Percentiles rank a stretch among this genome's conserved stretches.
Conservation (phyloP, 805 yeast species). For the Yarrowia yakushimensis region DNA sequence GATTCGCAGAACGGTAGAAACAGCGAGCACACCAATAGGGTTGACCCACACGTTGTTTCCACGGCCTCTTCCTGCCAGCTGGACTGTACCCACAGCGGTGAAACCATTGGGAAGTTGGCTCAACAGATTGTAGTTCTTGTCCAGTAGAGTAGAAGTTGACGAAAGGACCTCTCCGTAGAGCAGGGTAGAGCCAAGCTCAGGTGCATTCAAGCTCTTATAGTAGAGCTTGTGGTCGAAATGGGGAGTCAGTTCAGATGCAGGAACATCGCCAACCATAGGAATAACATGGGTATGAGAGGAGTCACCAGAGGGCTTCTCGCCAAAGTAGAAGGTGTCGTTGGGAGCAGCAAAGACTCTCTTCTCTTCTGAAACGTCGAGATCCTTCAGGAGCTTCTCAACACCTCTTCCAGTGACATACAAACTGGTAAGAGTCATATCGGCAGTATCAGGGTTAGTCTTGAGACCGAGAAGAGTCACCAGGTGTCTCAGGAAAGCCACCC, state of each 20-base stretch:
- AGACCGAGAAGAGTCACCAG: slow-evolving; percentile 62
- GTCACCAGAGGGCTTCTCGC: slow-evolving; percentile 6
- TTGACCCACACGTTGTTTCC: slow-evolving; percentile 95
- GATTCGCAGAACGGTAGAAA: slow-evolving; percentile 64
- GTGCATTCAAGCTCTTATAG: slow-evolving; percentile 39
- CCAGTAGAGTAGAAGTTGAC: slow-evolving; percentile 77
- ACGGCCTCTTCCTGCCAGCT: slow-evolving; percentile 88
- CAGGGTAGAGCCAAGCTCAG: slow-evolving; percentile 54
- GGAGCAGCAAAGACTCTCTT: slow-evolving; percentile 1
- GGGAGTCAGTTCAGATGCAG: slow-evolving; percentile 59
- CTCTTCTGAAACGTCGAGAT: neutral
- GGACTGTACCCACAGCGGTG: slow-evolving; percentile 71
- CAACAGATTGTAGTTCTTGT: slow-evolving; percentile 61
- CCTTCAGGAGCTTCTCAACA: neutral
- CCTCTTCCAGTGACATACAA: slow-evolving; percentile 45
- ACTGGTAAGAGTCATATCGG: slow-evolving; percentile 63
- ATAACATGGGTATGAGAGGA: slow-evolving; percentile 5
- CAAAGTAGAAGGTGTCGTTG: slow-evolving; percentile 9
- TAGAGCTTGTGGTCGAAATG: slow-evolving; percentile 64
- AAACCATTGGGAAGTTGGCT: slow-evolving; percentile 63
- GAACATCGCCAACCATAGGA: slow-evolving; percentile 38
- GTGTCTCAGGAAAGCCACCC: slow-evolving; percentile 56
- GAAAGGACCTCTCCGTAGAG: slow-evolving; percentile 87
- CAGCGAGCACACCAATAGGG: slow-evolving; percentile 87
- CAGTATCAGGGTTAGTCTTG: slow-evolving; percentile 54